Conservation (phyloP, 2,329 filamentous ascomycete genomes). For the Didymella pomorum region DNA sequence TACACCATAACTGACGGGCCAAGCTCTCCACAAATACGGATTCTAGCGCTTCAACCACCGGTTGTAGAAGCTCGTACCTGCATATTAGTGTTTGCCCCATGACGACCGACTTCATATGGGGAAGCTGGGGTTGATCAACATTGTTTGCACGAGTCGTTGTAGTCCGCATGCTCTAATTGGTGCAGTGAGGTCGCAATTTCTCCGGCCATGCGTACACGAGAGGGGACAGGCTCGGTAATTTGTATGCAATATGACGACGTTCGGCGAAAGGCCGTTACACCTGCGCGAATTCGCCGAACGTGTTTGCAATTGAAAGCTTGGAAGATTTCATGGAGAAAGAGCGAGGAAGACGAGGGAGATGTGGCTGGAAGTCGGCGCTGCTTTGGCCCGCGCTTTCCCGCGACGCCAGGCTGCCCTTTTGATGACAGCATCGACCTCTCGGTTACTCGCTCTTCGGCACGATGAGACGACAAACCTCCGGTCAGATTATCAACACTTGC, state of each 20-base stretch:
- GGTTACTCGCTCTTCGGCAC: conserved; percentile 2
- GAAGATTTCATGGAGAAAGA: neutral
- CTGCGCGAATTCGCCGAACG: neutral
- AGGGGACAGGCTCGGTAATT: conserved; percentile 5
- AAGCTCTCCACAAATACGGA: neutral
- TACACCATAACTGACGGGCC: neutral
- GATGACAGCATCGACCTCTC: neutral
- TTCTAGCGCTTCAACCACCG: neutral
- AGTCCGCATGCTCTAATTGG: conserved; percentile 8
- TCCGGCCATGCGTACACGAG: conserved; percentile 6
- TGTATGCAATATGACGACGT: neutral
- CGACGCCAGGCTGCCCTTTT: neutral
- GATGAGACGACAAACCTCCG: neutral
- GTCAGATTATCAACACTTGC: neutral
- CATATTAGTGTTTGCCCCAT: neutral
- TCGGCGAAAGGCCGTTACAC: conserved; percentile 4
- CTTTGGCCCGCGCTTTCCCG: neutral
- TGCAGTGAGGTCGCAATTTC: conserved; percentile 3
- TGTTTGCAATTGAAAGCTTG: neutral
- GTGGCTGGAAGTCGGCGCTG: neutral
- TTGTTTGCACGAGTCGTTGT: neutral
- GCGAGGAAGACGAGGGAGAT: neutral
- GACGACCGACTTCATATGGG: conserved; percentile 4
- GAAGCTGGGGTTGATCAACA: conserved; percentile 8
- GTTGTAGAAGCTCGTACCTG: neutral